Conservation (phyloP, 768 basidiomycete species). For the Auricularia cornea region DNA sequence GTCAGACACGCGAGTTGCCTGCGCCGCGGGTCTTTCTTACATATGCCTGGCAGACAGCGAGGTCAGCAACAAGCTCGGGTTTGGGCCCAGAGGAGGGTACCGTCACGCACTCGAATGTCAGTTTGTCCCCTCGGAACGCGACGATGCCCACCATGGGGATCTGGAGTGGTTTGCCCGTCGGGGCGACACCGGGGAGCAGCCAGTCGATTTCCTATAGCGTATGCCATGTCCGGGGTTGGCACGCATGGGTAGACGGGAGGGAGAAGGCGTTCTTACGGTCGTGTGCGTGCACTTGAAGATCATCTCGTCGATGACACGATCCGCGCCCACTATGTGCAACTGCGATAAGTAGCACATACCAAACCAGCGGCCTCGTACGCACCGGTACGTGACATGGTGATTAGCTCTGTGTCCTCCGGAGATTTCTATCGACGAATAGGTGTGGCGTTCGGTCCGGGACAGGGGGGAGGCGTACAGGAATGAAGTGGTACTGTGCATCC, state of each 20-base stretch:
- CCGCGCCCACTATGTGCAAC: conserved; percentile 28
- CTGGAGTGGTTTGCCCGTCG: conserved; percentile 38
- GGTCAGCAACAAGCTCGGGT: neutral
- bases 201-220: conserved; percentile 34
- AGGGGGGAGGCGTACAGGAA: conserved; percentile 24
- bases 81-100: too few relatives aligned
- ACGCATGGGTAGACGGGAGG: too few relatives aligned
- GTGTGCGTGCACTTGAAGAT: conserved; percentile 36
- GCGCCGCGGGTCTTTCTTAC: neutral
- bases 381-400: conserved; percentile 44
- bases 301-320: conserved; percentile 44
- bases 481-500: conserved; percentile 36
- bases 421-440: conserved; percentile 29
- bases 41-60: neutral
- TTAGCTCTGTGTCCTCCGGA: conserved; percentile 36
- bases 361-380: conserved; percentile 19
- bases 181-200: conserved; percentile 46
- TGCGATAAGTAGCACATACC: neutral
- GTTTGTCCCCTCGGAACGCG: conserved; percentile 43
- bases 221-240: neutral
- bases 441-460: conserved; percentile 9
- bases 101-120: conserved; percentile 38
- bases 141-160: conserved; percentile 52
- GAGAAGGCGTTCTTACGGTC: conserved; percentile 16
- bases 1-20: neutral